Evolutionary conservation across 805 yeast genomes (phyloP).

Genomic region (Lachancea cidri): DNA sequence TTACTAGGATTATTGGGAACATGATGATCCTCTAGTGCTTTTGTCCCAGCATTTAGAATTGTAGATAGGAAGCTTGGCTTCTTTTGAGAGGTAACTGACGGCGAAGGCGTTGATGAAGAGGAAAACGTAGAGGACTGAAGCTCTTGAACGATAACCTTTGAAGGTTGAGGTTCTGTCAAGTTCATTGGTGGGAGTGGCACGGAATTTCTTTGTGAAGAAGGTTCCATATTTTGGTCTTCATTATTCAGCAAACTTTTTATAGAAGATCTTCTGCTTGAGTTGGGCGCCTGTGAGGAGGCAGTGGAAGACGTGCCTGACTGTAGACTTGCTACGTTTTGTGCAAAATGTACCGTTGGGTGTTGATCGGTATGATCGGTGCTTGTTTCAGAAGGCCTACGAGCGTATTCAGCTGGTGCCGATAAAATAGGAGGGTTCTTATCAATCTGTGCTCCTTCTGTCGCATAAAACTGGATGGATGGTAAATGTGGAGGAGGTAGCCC

Average conservation of each 20-base stretch:
- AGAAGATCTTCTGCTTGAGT: slow-evolving; percentile 10
- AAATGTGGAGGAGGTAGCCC: slow-evolving; percentile 31
- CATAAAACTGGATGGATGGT: slow-evolving; percentile 27
- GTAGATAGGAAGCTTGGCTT: slow-evolving; percentile 4
- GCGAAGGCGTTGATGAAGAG: not conserved
- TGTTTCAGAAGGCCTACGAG: not conserved
- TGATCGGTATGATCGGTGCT: not conserved
- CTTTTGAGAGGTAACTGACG: not conserved
- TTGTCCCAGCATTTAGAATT: slow-evolving; percentile 3
- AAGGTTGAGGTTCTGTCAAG: not conserved
- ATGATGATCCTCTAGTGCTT: not conserved
- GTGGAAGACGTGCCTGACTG: slow-evolving; percentile 5
- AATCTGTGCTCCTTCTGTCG: not conserved
- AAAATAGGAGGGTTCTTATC: slow-evolving; percentile 2
- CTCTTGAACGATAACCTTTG: slow-evolving; percentile 12
- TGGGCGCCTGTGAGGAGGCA: slow-evolving; percentile 5
- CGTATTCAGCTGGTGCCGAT: not conserved
- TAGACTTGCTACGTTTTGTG: slow-evolving; percentile 4
- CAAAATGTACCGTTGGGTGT: slow-evolving; percentile 10
- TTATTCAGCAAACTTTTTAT: slow-evolving; percentile 11
- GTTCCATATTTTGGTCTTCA: slow-evolving; percentile 2
- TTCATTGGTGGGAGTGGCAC: not conserved
- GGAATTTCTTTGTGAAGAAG: slow-evolving; percentile 1
- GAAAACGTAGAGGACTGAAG: slow-evolving; percentile 2
- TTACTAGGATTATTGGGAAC: no score